Percentiles rank a stretch among this genome's conserved stretches.
Evolutionary conservation across 1,284 basidiomycete species (phyloP).

Genomic region (Salmacisia buchloeana): DNA sequence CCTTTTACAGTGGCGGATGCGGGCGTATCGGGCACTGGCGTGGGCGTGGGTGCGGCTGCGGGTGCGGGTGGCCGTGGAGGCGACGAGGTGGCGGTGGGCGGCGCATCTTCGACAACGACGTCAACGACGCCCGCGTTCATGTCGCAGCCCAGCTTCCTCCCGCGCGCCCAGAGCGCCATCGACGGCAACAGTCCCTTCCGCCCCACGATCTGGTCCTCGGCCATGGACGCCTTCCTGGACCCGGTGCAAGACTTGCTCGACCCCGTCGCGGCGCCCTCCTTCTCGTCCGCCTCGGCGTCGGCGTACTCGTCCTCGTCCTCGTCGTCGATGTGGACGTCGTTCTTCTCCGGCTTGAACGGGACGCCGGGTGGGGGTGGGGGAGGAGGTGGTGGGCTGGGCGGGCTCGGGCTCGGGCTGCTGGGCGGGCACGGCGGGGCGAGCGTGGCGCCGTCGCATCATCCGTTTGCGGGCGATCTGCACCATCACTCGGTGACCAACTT

Average conservation of each 20-base stretch:
- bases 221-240: constrained; percentile 10
- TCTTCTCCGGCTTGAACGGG: not conserved
- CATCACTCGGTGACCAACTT: constrained; percentile 13
- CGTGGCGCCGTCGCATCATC: constrained; percentile 17
- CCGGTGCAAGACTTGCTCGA: constrained; percentile 20
- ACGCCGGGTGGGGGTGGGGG: not conserved
- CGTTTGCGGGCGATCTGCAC: constrained; percentile 31
- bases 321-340: constrained; percentile 16
- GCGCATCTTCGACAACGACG: not conserved
- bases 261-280: constrained; percentile 12
- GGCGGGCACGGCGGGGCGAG: too few relatives aligned
- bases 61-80: too few relatives aligned
- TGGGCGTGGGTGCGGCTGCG: too few relatives aligned
- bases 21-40: too few relatives aligned
- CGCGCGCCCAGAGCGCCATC: not conserved
- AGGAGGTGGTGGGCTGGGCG: too few relatives aligned
- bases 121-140: not conserved
- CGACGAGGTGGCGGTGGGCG: not conserved
- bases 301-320: constrained; percentile 18
- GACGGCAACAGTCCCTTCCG: not conserved
- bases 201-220: constrained; percentile 10
- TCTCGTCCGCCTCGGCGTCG: constrained; percentile 12
- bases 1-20: too few relatives aligned
- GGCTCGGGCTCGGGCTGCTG: too few relatives aligned
- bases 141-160: not conserved